These are phyloP conservation scores for Myrica gale DNA, from an alignment of 306 rosid genomes.

Conservation along the genomic window DNA sequence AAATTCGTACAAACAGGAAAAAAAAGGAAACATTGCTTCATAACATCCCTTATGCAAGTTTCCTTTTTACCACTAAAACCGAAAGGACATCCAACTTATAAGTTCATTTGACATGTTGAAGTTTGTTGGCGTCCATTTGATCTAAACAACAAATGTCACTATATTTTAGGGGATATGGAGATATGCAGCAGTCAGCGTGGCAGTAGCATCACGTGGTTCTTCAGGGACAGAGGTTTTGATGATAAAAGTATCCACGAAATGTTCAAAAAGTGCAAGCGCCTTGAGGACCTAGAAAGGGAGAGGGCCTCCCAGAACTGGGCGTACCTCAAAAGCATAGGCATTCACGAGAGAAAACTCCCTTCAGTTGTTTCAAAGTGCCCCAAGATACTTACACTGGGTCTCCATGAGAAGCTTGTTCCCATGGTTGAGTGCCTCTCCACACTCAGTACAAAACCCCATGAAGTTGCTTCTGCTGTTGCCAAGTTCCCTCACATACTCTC, in stretches of 20 bases:
- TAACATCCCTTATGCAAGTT: too few species aligned
- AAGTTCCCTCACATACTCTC: slow-evolving; percentile 79
- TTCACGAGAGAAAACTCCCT: slow-evolving; percentile 85
- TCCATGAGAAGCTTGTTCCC: slow-evolving; percentile 79
- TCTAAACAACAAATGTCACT: not conserved
- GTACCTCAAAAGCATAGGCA: slow-evolving; percentile 67
- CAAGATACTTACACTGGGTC: slow-evolving; percentile 68
- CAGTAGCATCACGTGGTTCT: slow-evolving; percentile 78
- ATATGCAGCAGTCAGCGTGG: slow-evolving; percentile 49
- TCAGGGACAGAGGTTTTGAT: slow-evolving; percentile 84
- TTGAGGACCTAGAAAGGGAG: slow-evolving; percentile 54
- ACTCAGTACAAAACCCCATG: slow-evolving; percentile 63
- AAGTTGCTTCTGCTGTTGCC: slow-evolving; percentile 71
- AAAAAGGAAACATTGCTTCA: too few species aligned
- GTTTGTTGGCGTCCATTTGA: not conserved
- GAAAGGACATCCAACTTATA: not conserved
- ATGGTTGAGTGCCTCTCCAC: slow-evolving; percentile 76
- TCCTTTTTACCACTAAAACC: not conserved
- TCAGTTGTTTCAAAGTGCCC: slow-evolving; percentile 81
- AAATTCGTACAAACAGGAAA: too few species aligned
- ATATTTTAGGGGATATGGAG: slow-evolving; percentile 50
- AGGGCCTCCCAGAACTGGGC: slow-evolving; percentile 83
- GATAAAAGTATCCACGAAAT: slow-evolving; percentile 64
- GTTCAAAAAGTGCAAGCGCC: slow-evolving; percentile 70
- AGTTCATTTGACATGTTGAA: not conserved